phyloP scores from a whole-genome alignment of 2,329 filamentous ascomycete species.

The Xylariaceae sp. region DNA sequence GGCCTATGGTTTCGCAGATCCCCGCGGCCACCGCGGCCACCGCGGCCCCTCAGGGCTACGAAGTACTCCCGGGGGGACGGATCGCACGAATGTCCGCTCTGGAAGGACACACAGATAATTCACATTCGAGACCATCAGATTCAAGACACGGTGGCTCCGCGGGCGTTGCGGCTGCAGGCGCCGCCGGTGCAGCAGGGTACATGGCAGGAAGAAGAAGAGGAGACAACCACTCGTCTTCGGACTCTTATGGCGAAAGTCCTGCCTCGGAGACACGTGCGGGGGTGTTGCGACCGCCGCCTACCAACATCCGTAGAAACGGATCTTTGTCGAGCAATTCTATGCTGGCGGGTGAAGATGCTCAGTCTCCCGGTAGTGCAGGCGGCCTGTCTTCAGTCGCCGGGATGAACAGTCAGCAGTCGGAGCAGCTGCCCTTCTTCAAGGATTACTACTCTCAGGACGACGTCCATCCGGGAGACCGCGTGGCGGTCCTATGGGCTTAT shows the following conservation, averaged over 20 bases:
- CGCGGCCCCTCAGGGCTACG: constrained; percentile 47
- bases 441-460: constrained; percentile 98
- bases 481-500: constrained; percentile 93
- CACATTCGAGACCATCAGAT: constrained; percentile 45
- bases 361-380: constrained; percentile 65
- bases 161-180: constrained; percentile 38
- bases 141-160: constrained; percentile 39
- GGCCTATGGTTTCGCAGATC: constrained; percentile 33
- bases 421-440: constrained; percentile 93
- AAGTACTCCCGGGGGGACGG: constrained; percentile 75
- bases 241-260: constrained; percentile 64
- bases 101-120: constrained; percentile 63
- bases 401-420: constrained; percentile 80
- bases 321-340: constrained; percentile 82
- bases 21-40: constrained; percentile 12
- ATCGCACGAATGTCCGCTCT: constrained; percentile 95
- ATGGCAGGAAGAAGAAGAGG: constrained; percentile 36
- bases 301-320: constrained; percentile 63
- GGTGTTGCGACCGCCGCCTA: constrained; percentile 50
- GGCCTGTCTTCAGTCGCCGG: constrained; percentile 81
- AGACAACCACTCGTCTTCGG: constrained; percentile 62
- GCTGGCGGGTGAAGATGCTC: constrained; percentile 61
- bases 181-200: constrained; percentile 41
- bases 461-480: constrained; percentile 83
- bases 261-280: constrained; percentile 54